A percentile compares a stretch with the other conserved stretches of the same genome.
These are phyloP conservation scores for Phlebiopsis gigantea DNA, from an alignment of 768 basidiomycete genomes.

Conservation along the genomic window DNA sequence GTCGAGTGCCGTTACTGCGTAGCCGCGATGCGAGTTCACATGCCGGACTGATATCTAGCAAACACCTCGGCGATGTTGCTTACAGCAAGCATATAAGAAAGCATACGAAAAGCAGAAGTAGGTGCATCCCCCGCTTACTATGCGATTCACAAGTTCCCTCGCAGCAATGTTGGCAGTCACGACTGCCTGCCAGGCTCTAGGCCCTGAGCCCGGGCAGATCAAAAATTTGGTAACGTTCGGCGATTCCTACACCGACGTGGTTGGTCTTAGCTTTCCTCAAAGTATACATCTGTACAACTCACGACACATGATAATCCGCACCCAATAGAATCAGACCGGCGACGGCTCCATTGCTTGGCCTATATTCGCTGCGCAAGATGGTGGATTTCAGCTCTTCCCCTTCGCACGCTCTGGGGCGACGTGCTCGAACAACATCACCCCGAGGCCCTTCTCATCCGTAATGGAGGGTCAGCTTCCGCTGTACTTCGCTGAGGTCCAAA, in stretches of 20 bases:
- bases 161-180: not conserved
- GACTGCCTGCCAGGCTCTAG: not conserved
- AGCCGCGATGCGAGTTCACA: too few relatives aligned
- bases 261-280: not conserved
- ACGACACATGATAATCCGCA: not conserved
- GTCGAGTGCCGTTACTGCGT: not conserved
- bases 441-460: slow-evolving; percentile 48
- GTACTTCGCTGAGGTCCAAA: slow-evolving; percentile 36
- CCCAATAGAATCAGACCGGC: not conserved
- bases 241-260: slow-evolving; percentile 55
- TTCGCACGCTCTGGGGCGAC: slow-evolving; percentile 56
- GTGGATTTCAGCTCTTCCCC: slow-evolving; percentile 42
- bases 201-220: slow-evolving; percentile 37
- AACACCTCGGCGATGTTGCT: too few relatives aligned
- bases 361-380: slow-evolving; percentile 48
- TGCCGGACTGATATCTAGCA: too few relatives aligned
- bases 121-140: not conserved
- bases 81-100: not conserved
- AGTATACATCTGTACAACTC: not conserved
- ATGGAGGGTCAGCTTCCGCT: slow-evolving; percentile 49
- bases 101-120: not conserved
- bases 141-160: not conserved
- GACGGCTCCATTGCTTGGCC: slow-evolving; percentile 51
- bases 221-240: slow-evolving; percentile 64
- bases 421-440: slow-evolving; percentile 53